Evolutionary conservation across 495 filamentous ascomycete species (phyloP), one percentile per base, ranked within the genome.

Genomic region (Hyaloscypha bicolor): DNA sequence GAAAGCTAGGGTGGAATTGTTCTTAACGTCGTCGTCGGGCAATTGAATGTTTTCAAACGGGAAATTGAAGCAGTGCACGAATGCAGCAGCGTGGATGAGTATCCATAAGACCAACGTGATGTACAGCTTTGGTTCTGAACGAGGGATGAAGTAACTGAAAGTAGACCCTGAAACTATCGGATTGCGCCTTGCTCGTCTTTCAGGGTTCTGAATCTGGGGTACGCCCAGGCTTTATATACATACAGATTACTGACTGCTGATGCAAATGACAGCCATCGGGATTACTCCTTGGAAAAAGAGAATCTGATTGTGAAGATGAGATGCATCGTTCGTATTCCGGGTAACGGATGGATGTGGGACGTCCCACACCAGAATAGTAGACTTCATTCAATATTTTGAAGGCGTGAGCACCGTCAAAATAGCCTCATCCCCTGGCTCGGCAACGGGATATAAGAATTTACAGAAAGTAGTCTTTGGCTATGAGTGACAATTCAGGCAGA

Each of bases 11-110:
- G 6, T 5, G 25, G 60, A 21, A 29, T 48, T 4, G 22, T 48
- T 62, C 21, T 45, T 30, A 11, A 52, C 60, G 9, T 62, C 60
- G 60, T 4, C 19, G 19, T 62, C 37, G 37, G 33, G 48, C 60
- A 62, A 62, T 62, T 39, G 33, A 22, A 62, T 62, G 33, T 22
- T 60, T 37, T 60, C 57, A 14, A 33, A 58, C 16, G 57, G 57
- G 16, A 60, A 60, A 35, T 60, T 60, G 57, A 60, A 14, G 31
- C 29, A 5, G 8, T 37, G 6, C 14, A 37, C 31, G 6, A 2
- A 60, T 8, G 14, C 6, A 9, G 31, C 4, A 37, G 35, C 32
- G 25, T 2, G 5, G 3, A 60, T 60, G 2, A 60, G 33, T 31
- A 60, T 33, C 25, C 29, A 32, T 37, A 60, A 60, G 57, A 37